Evolutionary conservation across 306 rosid species (phyloP).

Genomic region (Prunus armeniaca): DNA sequence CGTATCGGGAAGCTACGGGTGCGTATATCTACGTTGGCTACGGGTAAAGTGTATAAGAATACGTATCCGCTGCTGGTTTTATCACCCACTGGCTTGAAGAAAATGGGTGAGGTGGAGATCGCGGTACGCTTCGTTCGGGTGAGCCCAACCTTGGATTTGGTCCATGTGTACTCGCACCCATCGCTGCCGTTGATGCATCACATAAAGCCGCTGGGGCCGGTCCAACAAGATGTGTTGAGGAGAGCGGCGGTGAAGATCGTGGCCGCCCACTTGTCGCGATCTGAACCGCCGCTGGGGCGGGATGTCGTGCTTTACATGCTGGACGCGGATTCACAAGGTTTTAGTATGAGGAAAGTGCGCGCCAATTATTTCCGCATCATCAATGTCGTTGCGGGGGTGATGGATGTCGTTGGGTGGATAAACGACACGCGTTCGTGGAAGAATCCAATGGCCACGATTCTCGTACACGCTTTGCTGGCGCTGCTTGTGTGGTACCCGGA

Average conservation of each 20-base stretch:
- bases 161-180: conserved; percentile 72
- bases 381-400: conserved; percentile 44
- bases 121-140: conserved; percentile 59
- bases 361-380: conserved; percentile 72
- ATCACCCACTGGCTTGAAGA: conserved; percentile 47
- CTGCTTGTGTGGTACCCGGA: conserved; percentile 88
- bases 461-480: conserved; percentile 63
- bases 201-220: conserved; percentile 60
- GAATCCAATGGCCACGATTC: conserved; percentile 67
- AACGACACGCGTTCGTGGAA: conserved; percentile 81
- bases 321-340: conserved; percentile 65
- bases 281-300: conserved; percentile 69
- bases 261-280: conserved; percentile 56
- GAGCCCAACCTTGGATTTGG: conserved; percentile 53
- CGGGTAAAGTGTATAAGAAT: conserved; percentile 57
- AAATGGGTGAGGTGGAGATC: conserved; percentile 80
- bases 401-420: conserved; percentile 62
- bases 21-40: conserved; percentile 66
- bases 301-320: conserved; percentile 69
- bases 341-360: conserved; percentile 75
- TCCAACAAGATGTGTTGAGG: conserved; percentile 66
- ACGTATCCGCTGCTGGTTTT: conserved; percentile 57
- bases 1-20: conserved; percentile 67
- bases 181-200: conserved; percentile 87
- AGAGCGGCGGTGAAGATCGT: conserved; percentile 58